These are phyloP conservation scores for Sabuloglossum arenarium DNA, from an alignment of 495 filamentous ascomycete species.

Conservation along the genomic window DNA sequence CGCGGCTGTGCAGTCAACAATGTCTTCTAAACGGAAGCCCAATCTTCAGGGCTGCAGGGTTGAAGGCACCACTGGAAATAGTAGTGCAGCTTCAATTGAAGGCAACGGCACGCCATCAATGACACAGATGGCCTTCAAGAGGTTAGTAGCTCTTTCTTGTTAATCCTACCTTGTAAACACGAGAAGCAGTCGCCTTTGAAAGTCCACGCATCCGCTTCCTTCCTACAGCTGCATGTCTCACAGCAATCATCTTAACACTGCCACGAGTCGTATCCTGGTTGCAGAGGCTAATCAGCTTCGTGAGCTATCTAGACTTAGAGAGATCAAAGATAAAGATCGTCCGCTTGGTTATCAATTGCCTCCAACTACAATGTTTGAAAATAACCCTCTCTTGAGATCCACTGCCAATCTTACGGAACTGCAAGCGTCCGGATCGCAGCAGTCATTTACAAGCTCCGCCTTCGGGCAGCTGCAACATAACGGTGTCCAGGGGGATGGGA, in stretches of 20 bases:
- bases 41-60: neutral
- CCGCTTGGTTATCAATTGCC: no score
- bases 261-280: neutral
- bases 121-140: neutral
- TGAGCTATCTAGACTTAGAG: neutral
- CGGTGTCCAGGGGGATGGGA: neutral
- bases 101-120: neutral
- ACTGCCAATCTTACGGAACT: no score
- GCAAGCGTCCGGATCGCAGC: no score
- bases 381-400: no score
- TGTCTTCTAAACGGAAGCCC: conserved; percentile 2
- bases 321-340: no score
- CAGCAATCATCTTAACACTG: no score
- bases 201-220: neutral
- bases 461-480: neutral
- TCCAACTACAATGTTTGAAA: no score
- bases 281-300: neutral
- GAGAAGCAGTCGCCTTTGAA: neutral
- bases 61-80: neutral
- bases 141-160: neutral
- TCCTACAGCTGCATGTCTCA: neutral
- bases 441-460: neutral
- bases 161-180: neutral
- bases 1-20: no score
- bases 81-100: neutral